Percentiles rank a stretch among this genome's conserved stretches.
phyloP scores from a whole-genome alignment of 2,329 filamentous ascomycete species.

The Graphiopsis chlorocephala region DNA sequence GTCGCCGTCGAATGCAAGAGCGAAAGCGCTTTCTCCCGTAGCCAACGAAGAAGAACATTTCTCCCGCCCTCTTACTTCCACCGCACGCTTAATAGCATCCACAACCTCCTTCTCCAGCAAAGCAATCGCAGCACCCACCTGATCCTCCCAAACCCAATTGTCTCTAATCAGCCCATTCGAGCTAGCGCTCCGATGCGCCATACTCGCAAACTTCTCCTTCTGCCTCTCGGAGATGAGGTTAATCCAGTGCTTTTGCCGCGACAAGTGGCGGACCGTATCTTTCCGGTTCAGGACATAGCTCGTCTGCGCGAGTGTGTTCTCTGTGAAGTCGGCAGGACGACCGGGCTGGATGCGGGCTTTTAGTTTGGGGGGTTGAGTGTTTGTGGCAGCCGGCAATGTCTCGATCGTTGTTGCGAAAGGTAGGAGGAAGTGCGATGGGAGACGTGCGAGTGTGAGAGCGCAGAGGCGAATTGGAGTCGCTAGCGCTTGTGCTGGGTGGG shows the following conservation, averaged over 20 bases:
- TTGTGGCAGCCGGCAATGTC: slow-evolving; percentile 49
- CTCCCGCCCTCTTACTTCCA: background rate
- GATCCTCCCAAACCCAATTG: slow-evolving; percentile 3
- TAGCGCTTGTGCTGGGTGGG: slow-evolving; percentile 57
- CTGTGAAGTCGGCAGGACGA: slow-evolving; percentile 57
- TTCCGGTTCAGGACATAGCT: slow-evolving; percentile 25
- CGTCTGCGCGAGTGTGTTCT: slow-evolving; percentile 10
- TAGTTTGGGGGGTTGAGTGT: slow-evolving; percentile 15
- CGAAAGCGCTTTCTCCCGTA: background rate
- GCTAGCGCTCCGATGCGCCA: background rate
- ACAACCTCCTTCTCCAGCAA: background rate
- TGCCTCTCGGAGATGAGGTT: slow-evolving; percentile 17
- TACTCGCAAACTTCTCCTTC: slow-evolving; percentile 14
- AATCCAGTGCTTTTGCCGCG: slow-evolving; percentile 24
- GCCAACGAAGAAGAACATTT: background rate
- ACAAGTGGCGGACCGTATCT: slow-evolving; percentile 39
- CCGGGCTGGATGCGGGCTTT: slow-evolving; percentile 18
- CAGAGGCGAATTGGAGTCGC: slow-evolving; percentile 60
- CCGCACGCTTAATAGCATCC: background rate
- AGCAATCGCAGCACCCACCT: background rate
- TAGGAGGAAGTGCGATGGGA: slow-evolving; percentile 64
- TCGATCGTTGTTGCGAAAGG: slow-evolving; percentile 53
- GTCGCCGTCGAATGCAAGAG: background rate
- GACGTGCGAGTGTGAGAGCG: slow-evolving; percentile 42
- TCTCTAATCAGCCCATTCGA: background rate